These are phyloP conservation scores for Ascobolus immersus DNA, from an alignment of 495 filamentous ascomycete species.

Conservation along the genomic window DNA sequence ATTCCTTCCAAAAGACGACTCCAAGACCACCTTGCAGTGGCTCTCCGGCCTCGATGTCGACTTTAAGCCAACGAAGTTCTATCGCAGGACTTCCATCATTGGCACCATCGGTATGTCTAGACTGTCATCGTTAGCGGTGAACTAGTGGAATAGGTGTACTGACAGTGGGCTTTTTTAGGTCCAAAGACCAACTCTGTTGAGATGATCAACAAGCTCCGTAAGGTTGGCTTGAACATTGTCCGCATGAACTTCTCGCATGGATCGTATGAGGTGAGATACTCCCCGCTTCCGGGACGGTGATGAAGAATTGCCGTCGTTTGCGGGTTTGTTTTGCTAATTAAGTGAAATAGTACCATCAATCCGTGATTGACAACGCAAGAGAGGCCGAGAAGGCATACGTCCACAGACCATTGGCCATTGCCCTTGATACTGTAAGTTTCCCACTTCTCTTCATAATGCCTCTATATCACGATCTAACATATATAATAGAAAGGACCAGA, in stretches of 20 bases:
- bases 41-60: slow-evolving; percentile 36
- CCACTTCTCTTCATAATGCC: not conserved
- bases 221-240: slow-evolving; percentile 79
- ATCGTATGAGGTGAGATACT: slow-evolving; percentile 46
- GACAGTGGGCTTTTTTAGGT: slow-evolving; percentile 21
- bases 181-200: slow-evolving; percentile 97
- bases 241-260: slow-evolving; percentile 99
- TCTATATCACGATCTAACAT: not conserved
- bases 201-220: slow-evolving; percentile 79
- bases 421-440: slow-evolving; percentile 56
- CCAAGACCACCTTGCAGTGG: slow-evolving; percentile 67
- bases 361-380: slow-evolving; percentile 82
- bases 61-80: slow-evolving; percentile 45
- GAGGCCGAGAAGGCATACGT: slow-evolving; percentile 46
- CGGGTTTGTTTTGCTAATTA: not conserved
- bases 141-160: not conserved
- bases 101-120: slow-evolving; percentile 78
- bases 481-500: slow-evolving; percentile 61
- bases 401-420: slow-evolving; percentile 83
- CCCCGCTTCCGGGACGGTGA: slow-evolving; percentile 10
- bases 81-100: slow-evolving; percentile 92
- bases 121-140: not conserved
- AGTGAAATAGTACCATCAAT: slow-evolving; percentile 49
- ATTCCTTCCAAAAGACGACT: slow-evolving; percentile 8
- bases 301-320: not conserved